Base-by-base conservation (phyloP, 2,329 filamentous ascomycete genomes). In the Ascochyta koolunga region DNA sequence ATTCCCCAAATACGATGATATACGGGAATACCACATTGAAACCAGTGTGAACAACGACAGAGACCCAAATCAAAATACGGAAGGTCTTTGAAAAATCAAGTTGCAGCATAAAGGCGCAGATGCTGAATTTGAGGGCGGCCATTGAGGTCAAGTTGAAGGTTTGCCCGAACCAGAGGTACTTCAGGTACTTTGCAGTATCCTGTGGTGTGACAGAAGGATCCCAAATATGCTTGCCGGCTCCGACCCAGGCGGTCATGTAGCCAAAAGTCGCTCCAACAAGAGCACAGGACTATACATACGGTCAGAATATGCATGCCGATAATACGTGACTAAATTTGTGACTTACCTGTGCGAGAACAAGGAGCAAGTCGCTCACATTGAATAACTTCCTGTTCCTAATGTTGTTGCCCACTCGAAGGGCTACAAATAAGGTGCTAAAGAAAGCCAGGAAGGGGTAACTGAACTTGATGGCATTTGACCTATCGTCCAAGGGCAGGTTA, bases 71-170 rank as follows among this genome's bases (percentile, higher is more conserved):
- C 4, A 43, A 10, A 10, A 18, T 42, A 4, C 42, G 42, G 18
- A 43, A 58, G 24, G 27, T 27, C 22, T 32, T 47, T 3, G 55
- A 54, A 29, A 58, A 58, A 2, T 47, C 42, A 16, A 58, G 43
- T 29, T 50, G 37, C 16, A 54, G 21, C 29, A 58, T 31, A 16
- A 54, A 58, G 1, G 55, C 55, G 19, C 50, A 54, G 21, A 58
- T 54, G 29, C 50, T 54, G 19, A 52, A 48, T 9, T 58, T 58
- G 13, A 58, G 42, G 6, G 43, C 37, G 2, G 55, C 50, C 50
- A 58, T 58, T 1, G 45, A 21, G 18, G 52, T 54, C 22, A 54
- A 24, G 22, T 51, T 58, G 41, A 58, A 51, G n/a, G 47, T 41
- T 18, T 58, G 50, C 11, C 22, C 46, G 19, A 53, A 51, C 55